phyloP scores from a whole-genome alignment of 345 rosid species.

The Psidium friedrichsthalianum region DNA sequence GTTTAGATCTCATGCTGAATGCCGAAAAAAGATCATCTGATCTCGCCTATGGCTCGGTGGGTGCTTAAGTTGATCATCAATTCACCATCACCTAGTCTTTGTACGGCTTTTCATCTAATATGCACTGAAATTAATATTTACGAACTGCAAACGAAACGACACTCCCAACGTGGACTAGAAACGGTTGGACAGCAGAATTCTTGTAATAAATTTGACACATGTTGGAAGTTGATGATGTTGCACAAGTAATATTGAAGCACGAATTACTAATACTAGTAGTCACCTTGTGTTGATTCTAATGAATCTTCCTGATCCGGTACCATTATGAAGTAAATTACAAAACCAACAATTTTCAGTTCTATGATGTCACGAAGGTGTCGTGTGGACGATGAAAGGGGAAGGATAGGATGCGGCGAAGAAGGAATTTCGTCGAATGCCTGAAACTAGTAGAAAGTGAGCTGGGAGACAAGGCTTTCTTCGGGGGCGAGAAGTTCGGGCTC shows the following conservation, averaged over 20 bases:
- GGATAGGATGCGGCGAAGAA: conserved; percentile 14
- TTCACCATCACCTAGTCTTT: neutral
- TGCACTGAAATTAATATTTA: neutral
- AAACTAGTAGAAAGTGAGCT: conserved; percentile 12
- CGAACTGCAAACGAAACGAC: too few species aligned
- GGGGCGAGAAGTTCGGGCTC: conserved; percentile 17
- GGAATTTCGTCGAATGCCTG: conserved; percentile 11
- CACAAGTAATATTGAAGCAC: neutral
- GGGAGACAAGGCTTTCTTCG: conserved; percentile 21
- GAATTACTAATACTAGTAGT: neutral
- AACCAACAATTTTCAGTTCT: conserved; percentile 2
- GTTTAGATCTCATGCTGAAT: neutral
- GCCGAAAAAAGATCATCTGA: neutral
- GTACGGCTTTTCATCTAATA: neutral
- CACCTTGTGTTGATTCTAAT: neutral
- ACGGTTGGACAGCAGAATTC: neutral
- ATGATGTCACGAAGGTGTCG: neutral
- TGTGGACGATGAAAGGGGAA: conserved; percentile 5
- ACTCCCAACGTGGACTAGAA: neutral
- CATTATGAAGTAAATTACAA: neutral
- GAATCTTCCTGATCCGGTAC: neutral
- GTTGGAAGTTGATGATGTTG: neutral
- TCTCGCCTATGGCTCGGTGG: neutral
- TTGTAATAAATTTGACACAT: neutral
- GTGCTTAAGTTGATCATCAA: neutral